Evolutionary conservation across 2,329 filamentous ascomycete genomes (phyloP).

Genomic region (Blastomyces gilchristii): DNA sequence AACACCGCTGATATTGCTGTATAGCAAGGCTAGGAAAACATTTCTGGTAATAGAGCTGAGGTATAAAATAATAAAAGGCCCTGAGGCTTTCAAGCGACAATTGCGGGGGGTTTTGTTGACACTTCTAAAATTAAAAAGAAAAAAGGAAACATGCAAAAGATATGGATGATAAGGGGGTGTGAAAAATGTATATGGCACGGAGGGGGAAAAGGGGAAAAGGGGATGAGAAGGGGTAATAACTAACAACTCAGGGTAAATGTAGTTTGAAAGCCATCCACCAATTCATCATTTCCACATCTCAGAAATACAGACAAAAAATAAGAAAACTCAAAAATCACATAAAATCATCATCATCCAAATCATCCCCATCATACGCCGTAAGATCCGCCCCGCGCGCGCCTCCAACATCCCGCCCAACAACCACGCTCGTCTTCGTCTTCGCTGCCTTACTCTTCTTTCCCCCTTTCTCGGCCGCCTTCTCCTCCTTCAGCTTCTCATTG

Average conservation of each 20-base stretch:
- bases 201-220: not conserved
- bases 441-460: conserved; percentile 95
- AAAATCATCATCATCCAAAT: conserved; percentile 55
- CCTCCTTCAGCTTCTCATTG: conserved; percentile 98
- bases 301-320: not conserved
- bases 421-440: conserved; percentile 84
- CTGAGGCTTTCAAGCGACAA: not conserved
- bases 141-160: not conserved
- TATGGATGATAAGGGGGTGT: not conserved
- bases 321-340: conserved; percentile 28
- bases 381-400: conserved; percentile 49
- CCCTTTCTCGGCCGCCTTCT: conserved; percentile 87
- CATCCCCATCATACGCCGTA: conserved; percentile 73
- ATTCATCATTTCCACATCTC: not conserved
- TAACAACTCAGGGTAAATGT: not conserved
- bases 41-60: not conserved
- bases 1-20: no score
- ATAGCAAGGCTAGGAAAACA: not conserved
- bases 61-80: not conserved
- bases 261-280: not conserved
- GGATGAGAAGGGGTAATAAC: not conserved
- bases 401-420: conserved; percentile 46
- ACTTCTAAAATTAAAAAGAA: not conserved
- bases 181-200: not conserved
- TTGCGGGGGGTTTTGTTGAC: not conserved